Conservation (phyloP, 345 rosid genomes). For the Citrus medica region DNA sequence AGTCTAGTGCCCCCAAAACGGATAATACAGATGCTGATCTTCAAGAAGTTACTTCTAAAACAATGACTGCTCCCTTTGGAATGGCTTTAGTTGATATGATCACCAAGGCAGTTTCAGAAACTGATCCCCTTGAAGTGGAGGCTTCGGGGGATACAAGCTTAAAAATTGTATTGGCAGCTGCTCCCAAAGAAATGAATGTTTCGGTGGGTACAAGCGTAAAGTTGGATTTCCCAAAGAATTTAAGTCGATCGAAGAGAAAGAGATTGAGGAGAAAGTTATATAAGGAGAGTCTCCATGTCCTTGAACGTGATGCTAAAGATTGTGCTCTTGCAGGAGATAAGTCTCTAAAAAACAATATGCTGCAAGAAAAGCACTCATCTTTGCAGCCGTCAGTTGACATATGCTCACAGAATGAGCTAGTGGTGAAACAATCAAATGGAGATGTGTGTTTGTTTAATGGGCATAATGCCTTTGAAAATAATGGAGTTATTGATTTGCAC, state of each 20-base stretch:
- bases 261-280: background rate
- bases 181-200: background rate
- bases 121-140: background rate
- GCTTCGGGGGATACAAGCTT: background rate
- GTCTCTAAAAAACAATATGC: background rate
- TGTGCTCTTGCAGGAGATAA: background rate
- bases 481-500: background rate
- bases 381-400: background rate
- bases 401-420: background rate
- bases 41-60: slow-evolving; percentile 1
- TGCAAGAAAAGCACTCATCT: slow-evolving; percentile 2
- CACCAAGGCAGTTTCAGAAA: background rate
- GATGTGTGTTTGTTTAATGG: background rate
- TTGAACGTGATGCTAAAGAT: background rate
- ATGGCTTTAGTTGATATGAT: slow-evolving; percentile 9
- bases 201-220: background rate
- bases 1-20: background rate
- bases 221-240: background rate
- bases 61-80: background rate
- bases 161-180: background rate
- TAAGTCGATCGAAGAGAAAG: background rate
- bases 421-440: background rate
- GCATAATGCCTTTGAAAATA: background rate
- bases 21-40: background rate
- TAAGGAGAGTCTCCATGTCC: slow-evolving; percentile 6